Base-by-base conservation (phyloP, 1,284 basidiomycete species). In the Austroboletus novae-zelandiae region DNA sequence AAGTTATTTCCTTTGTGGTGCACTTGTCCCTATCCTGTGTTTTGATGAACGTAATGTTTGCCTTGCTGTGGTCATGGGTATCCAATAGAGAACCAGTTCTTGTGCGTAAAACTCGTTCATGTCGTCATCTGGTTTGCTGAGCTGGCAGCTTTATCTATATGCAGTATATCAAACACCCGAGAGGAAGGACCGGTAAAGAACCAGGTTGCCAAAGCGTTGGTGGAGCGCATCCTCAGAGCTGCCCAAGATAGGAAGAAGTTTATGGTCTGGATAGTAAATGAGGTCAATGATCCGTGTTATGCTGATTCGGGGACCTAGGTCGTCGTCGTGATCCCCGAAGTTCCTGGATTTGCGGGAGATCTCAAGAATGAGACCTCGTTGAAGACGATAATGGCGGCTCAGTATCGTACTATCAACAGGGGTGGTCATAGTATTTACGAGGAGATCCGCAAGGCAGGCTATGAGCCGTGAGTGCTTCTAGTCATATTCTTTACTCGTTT, bases 361-460 rank as follows among this genome's bases (percentile, higher is more conserved):
- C 78, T 97, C 57, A 87, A 90, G 66, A 76, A 73, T 25, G 80
- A 90, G 58, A 69, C 76, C 17, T 74, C 86, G 9, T 61, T 94
- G 55, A 89, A 91, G 74, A 84, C 72, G 11, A 94, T 95, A 65
- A 84, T 94, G 82, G 89, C 82, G 4, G 89, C 80, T 1, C 89
- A 91, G 62, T 91, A 88, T 64, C 76, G 89, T 43, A 89, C 89
- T 0, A 94, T 98, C 57, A 94, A 92, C 64, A 81, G 93, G 31
- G 94, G 93, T 5, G 91, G 89, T 0, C 74, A 80, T 54, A 91
- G 88, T 53, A 93, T 96, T 62, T 94, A 92, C 57, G 91, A 94
- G 61, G 76, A 84, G 62, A 78, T 97, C 43, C 77, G 86, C 43
- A 83, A 78, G 50, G 91, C 81, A 18, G 92, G 94, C 2, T 87